Evolutionary conservation across 805 yeast genomes (phyloP).

Genomic region (Brettanomyces sp.): DNA sequence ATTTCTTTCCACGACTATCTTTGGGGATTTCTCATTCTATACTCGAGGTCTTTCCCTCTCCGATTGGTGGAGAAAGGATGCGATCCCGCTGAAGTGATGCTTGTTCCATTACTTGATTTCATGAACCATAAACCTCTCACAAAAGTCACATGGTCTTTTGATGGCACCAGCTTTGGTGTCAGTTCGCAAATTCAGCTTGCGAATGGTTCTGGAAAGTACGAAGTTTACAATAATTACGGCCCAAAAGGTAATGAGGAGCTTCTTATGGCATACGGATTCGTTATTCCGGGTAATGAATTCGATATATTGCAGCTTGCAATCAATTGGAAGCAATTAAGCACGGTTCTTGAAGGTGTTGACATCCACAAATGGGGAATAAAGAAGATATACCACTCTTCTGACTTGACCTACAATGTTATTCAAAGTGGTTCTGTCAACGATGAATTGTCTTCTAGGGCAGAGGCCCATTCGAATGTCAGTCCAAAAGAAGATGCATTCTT

Average conservation of each 20-base stretch:
- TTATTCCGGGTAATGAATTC: slow-evolving; percentile 43
- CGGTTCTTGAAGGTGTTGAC: background rate
- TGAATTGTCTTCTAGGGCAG: background rate
- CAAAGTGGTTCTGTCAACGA: background rate
- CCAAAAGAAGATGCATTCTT: slow-evolving; percentile 6
- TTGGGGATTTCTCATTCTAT: slow-evolving; percentile 67
- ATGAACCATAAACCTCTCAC: slow-evolving; percentile 61
- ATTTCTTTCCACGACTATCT: slow-evolving; percentile 46
- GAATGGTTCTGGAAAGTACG: slow-evolving; percentile 24
- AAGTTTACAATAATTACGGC: slow-evolving; percentile 78
- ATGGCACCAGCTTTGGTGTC: slow-evolving; percentile 6
- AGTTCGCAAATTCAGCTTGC: background rate
- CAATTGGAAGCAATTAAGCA: slow-evolving; percentile 18
- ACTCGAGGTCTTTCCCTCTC: slow-evolving; percentile 77
- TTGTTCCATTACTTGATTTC: slow-evolving; percentile 71
- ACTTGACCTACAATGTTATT: slow-evolving; percentile 19
- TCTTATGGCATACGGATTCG: slow-evolving; percentile 76
- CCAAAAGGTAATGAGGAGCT: slow-evolving; percentile 81
- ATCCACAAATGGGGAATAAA: slow-evolving; percentile 12
- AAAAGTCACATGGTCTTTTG: slow-evolving; percentile 52
- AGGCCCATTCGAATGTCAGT: background rate
- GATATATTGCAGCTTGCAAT: slow-evolving; percentile 55
- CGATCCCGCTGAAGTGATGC: slow-evolving; percentile 31
- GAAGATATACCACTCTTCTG: slow-evolving; percentile 17
- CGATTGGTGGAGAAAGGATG: slow-evolving; percentile 32